These are phyloP conservation scores for Prunus mongolica DNA, from an alignment of 306 rosid genomes.

Conservation along the genomic window DNA sequence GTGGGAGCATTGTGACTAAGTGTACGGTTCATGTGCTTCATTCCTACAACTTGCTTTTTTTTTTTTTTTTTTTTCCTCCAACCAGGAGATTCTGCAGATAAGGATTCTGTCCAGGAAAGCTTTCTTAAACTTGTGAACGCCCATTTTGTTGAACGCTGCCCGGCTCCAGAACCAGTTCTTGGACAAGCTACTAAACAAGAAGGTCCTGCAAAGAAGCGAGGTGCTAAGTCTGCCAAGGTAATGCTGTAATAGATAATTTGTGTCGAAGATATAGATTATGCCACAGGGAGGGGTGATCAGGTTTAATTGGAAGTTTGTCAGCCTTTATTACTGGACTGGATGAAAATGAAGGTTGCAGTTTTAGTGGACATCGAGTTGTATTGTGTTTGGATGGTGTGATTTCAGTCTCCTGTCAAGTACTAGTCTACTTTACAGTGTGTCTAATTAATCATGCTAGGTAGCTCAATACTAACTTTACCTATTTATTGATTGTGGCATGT, in stretches of 20 bases:
- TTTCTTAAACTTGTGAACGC: constrained; percentile 56
- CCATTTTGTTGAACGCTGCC: constrained; percentile 75
- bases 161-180: constrained; percentile 60
- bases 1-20: neutral
- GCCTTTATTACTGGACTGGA: neutral
- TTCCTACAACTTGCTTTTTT: neutral
- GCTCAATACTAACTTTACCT: neutral
- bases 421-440: too few species aligned
- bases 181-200: constrained; percentile 35
- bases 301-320: neutral
- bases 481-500: neutral
- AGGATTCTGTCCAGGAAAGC: constrained; percentile 45
- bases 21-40: neutral
- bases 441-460: neutral
- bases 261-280: constrained; percentile 12
- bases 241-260: constrained; percentile 10
- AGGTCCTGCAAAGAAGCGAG: constrained; percentile 48
- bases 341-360: constrained; percentile 3
- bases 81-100: constrained; percentile 42
- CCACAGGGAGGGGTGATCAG: neutral
- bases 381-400: neutral
- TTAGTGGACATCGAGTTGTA: neutral
- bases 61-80: neutral
- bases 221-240: constrained; percentile 76
- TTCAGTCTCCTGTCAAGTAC: neutral